Evolutionary conservation across 2,329 filamentous ascomycete species (phyloP), one percentile per base, ranked within the genome.

Genomic region (Pezicula rhizophila): DNA sequence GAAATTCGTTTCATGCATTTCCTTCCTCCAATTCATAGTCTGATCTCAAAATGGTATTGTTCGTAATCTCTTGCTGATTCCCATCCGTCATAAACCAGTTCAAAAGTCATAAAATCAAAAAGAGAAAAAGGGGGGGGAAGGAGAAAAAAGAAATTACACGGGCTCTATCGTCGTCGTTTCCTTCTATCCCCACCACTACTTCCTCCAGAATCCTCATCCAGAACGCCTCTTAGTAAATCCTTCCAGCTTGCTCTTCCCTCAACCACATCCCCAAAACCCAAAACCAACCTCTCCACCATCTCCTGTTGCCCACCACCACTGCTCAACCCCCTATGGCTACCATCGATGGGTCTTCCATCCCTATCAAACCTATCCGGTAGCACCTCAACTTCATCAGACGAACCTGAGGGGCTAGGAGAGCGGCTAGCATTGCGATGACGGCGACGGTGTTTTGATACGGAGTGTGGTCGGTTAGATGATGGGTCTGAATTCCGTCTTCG

Each of bases 321-420:
- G 4, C 40, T 34, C 8, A 15, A n/a, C 11, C 26, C 41, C 17
- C 39, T 25, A 25, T 8, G 44, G 26, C 39, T 15, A 15, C 34
- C 20, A 38, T 56, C 54, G 23, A 63, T 7, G 2, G 53, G 57
- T 20, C 59, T 47, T 0, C 62, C 62, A 20, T 64, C 48, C 3
- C 35, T 34, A 51, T 65, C 62, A 49, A 64, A 65, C 7, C 61
- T 33, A 47, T 60, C 55, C 1, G 63, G 63, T 11, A 64, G 45
- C 2, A 59, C 52, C 40, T 64, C 63, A 2, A 60, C 45, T 6
- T 59, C 38, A 23, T 42, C 45, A 17, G 45, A 40, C 10, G 17
- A 23, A 10, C 25, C 18, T 18, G 20, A 37, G 14, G 48, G 39
- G 25, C 35, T 45, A 18, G 39, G 48, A 39, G 45, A 48, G 4